Evolutionary conservation across 805 yeast genomes (phyloP).

Genomic region (Torulaspora delbrueckii): DNA sequence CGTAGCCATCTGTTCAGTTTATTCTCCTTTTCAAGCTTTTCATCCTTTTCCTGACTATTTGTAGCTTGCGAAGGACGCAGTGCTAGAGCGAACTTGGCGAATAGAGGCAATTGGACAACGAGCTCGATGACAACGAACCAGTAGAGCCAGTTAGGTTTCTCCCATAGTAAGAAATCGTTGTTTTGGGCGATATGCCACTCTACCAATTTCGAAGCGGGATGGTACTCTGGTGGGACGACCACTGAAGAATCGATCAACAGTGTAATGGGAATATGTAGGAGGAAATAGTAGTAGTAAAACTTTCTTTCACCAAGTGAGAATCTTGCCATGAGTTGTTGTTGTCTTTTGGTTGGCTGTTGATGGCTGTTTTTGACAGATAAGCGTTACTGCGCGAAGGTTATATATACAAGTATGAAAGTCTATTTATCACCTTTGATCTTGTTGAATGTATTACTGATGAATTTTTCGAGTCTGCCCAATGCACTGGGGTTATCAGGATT

Average conservation of each 20-base stretch:
- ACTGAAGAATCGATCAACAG: conserved; percentile 68
- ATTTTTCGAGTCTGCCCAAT: conserved; percentile 52
- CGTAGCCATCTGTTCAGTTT: conserved; percentile 37
- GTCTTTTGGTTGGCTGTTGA: neutral
- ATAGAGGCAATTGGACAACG: conserved; percentile 74
- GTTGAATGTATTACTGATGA: conserved; percentile 55
- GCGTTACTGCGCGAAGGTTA: neutral
- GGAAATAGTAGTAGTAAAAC: conserved; percentile 48
- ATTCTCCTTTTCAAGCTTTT: conserved; percentile 10
- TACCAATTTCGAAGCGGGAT: conserved; percentile 46
- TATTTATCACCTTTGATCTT: conserved; percentile 36
- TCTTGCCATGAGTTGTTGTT: conserved; percentile 4
- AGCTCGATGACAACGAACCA: conserved; percentile 70
- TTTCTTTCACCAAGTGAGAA: conserved; percentile 15
- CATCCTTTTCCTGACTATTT: conserved; percentile 5
- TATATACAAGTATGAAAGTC: conserved; percentile 1
- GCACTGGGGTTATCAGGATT: conserved; percentile 32
- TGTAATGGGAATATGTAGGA: conserved; percentile 73
- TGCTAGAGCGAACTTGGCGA: conserved; percentile 38
- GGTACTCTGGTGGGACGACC: conserved; percentile 51
- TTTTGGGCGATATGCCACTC: conserved; percentile 58
- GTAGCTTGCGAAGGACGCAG: conserved; percentile 9
- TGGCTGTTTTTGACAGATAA: neutral
- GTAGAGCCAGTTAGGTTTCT: conserved; percentile 67
- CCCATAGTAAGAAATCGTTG: conserved; percentile 62